phyloP scores from a whole-genome alignment of 2,329 filamentous ascomycete species.

The Colletotrichum musae region DNA sequence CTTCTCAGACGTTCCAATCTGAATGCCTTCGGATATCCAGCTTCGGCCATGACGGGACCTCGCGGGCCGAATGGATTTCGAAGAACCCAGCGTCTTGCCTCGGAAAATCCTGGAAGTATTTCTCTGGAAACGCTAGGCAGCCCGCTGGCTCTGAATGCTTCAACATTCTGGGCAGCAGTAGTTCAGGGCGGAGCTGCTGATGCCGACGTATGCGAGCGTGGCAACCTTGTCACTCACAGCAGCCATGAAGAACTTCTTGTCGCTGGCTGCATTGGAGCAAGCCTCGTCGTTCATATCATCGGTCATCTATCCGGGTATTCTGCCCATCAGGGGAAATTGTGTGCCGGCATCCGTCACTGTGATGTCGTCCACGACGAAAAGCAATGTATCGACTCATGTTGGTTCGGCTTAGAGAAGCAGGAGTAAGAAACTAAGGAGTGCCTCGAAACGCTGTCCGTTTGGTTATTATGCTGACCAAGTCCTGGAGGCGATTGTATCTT shows the following conservation, averaged over 20 bases:
- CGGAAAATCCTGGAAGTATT: conserved; percentile 68
- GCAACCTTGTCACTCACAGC: conserved; percentile 66
- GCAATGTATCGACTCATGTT: conserved; percentile 40
- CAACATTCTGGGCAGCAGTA: conserved; percentile 73
- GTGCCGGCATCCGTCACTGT: conserved; percentile 65
- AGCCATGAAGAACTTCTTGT: conserved; percentile 45
- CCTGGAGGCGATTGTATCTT: background rate
- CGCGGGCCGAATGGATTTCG: conserved; percentile 68
- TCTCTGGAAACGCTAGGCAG: conserved; percentile 69
- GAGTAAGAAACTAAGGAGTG: conserved; percentile 26
- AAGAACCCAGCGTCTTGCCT: conserved; percentile 71
- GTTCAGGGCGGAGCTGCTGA: conserved; percentile 70
- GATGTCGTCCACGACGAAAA: conserved; percentile 39
- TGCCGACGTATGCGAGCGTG: conserved; percentile 70
- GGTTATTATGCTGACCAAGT: background rate
- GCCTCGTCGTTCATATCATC: conserved; percentile 67
- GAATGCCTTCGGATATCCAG: conserved; percentile 71
- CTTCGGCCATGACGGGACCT: conserved; percentile 70
- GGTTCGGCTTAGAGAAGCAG: conserved; percentile 37
- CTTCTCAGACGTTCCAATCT: conserved; percentile 74
- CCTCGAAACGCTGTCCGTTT: conserved; percentile 21
- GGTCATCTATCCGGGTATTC: conserved; percentile 69
- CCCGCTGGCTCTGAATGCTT: conserved; percentile 69
- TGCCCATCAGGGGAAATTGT: conserved; percentile 69
- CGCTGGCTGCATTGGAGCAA: conserved; percentile 49